Evolutionary conservation across 495 filamentous ascomycete genomes (phyloP), one percentile per base, ranked within the genome.

Genomic region (Penicillium paradoxum): DNA sequence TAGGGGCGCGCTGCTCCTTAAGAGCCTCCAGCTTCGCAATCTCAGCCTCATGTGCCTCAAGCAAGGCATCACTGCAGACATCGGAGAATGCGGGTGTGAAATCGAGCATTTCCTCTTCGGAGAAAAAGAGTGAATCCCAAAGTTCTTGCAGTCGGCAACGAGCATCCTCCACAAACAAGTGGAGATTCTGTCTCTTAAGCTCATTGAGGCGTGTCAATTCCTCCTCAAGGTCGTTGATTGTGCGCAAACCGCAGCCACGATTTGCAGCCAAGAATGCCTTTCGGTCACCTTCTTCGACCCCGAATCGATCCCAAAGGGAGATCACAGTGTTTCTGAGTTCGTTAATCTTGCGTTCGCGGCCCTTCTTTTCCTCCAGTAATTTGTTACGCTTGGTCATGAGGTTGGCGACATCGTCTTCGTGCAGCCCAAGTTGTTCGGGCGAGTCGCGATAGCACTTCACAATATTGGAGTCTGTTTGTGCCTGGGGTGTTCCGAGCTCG

Each of bases 21-120:
- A 97, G 68, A 10, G 83, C 74, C 62, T 97, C 88, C 3, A 99
- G 75, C 21, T 91, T 86, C 8, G 70, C 64, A 50, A 97, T 90
- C 59, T 99, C 95, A 7, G 82, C 83, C 68, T 99, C 93, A 57
- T 97, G 95, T 0, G 91, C 82, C 27, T 84, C 81, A 4, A 98
- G 82, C 15, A 99, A 79, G 36, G 93, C 92, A 65, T 97, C 93
- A 58, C 90, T 96, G 54, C 67, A 79, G 46, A 79, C 77, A 74
- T 85, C 83, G 0, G 90, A 95, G 65, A 96, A 96, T 1, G 90
- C 91, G 3, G 95, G 92, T 4, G 91, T 90, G 55, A 97, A 99
- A 53, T 97, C 91, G 48, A 96, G 78, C 88, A 96, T 97, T 67
- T 99, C 93, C 60, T 97, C 92, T 67, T 99, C 93, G 1, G 90